Percentiles rank a stretch among this genome's conserved stretches.
Conservation (phyloP, 2,329 filamentous ascomycete genomes). For the Epicoccum sorghinum region DNA sequence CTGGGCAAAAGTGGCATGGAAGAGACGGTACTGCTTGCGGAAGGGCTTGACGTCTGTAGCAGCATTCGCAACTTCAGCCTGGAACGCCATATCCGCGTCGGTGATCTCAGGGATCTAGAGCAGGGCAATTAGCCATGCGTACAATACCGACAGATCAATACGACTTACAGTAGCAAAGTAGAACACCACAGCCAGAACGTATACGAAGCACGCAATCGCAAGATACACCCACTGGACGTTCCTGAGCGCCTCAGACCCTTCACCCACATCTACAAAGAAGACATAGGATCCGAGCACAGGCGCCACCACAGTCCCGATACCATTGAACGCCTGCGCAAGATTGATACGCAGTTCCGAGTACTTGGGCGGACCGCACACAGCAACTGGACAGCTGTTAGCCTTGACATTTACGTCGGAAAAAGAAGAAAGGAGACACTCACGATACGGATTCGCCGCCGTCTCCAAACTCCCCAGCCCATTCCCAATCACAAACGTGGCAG, state of each 20-base stretch:
- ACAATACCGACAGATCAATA: no score
- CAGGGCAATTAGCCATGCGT: background rate
- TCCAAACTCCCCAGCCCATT: slow-evolving; percentile 62
- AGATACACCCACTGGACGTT: slow-evolving; percentile 71
- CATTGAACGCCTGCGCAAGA: slow-evolving; percentile 64
- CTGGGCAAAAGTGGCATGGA: slow-evolving; percentile 76
- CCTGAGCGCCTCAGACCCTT: slow-evolving; percentile 56
- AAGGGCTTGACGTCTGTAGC: slow-evolving; percentile 57
- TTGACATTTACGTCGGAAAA: background rate
- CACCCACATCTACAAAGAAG: slow-evolving; percentile 63
- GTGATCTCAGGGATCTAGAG: slow-evolving; percentile 13
- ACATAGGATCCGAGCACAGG: slow-evolving; percentile 66
- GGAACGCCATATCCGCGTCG: slow-evolving; percentile 61
- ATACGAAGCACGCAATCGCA: slow-evolving; percentile 66
- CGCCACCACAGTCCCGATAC: slow-evolving; percentile 63
- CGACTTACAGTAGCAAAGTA: slow-evolving; percentile 54
- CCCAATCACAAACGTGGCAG: slow-evolving; percentile 62
- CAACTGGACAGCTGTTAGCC: slow-evolving; percentile 30
- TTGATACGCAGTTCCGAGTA: slow-evolving; percentile 66
- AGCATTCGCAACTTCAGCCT: slow-evolving; percentile 49
- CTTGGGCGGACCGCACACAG: slow-evolving; percentile 63
- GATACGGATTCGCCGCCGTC: slow-evolving; percentile 62
- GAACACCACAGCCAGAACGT: slow-evolving; percentile 62
- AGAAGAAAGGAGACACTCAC: background rate
- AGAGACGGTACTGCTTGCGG: slow-evolving; percentile 70